phyloP scores from a whole-genome alignment of 1,139 yeast species.

The Ogataea hybrid region DNA sequence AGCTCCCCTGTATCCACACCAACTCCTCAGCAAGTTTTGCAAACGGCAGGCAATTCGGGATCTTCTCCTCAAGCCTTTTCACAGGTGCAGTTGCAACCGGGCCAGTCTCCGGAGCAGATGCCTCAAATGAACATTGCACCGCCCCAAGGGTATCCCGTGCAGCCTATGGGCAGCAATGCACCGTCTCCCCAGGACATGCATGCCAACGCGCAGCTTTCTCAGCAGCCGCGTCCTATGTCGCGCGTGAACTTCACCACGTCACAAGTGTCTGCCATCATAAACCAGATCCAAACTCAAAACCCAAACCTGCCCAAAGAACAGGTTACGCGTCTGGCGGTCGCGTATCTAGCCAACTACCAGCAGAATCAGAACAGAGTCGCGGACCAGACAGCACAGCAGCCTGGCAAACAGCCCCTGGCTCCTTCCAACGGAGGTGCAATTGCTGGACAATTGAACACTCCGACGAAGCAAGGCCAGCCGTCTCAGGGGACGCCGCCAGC shows the following conservation, averaged over 20 bases:
- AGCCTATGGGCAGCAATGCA: conserved; percentile 6
- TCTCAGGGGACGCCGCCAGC: conserved; percentile 11
- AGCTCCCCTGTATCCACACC: conserved; percentile 22
- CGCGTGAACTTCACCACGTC: conserved; percentile 52
- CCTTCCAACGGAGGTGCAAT: conserved; percentile 13
- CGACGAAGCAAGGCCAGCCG: conserved; percentile 9
- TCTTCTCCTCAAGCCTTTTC: conserved; percentile 13
- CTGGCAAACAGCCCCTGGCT: conserved; percentile 24
- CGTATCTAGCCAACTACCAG: conserved; percentile 60
- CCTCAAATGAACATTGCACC: conserved; percentile 9
- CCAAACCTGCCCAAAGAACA: conserved; percentile 70
- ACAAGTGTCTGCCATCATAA: conserved; percentile 68
- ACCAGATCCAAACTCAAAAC: conserved; percentile 65
- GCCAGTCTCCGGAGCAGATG: conserved; percentile 4
- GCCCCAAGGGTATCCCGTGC: conserved; percentile 9
- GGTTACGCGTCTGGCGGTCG: conserved; percentile 70
- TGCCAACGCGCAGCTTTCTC: conserved; percentile 13
- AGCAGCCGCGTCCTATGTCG: conserved; percentile 19
- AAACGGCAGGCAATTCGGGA: conserved; percentile 12
- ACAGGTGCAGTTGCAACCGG: conserved; percentile 16
- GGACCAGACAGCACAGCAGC: conserved; percentile 11
- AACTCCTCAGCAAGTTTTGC: conserved; percentile 31
- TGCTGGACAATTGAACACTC: conserved; percentile 14
- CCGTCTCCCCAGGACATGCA: conserved; percentile 13
- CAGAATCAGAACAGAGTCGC: conserved; percentile 40